Conservation (phyloP, 2,329 filamentous ascomycete genomes). For the Penicillium aurantiogriseum region DNA sequence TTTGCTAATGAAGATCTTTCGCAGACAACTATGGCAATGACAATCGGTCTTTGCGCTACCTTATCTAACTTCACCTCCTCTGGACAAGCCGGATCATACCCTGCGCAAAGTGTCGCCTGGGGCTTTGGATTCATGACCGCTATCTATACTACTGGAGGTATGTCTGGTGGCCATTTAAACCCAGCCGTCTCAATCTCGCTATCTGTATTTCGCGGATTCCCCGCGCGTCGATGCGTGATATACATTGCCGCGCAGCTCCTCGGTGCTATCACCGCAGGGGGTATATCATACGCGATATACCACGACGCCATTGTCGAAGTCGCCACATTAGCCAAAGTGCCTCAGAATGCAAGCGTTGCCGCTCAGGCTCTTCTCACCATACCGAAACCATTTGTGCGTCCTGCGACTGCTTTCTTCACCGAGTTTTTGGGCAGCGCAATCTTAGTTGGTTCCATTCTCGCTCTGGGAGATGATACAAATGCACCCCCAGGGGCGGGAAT, state of each 20-base stretch:
- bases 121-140: constrained; percentile 38
- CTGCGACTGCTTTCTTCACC: constrained; percentile 37
- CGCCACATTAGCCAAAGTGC: constrained; percentile 13
- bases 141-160: constrained; percentile 48
- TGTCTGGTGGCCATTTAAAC: constrained; percentile 52
- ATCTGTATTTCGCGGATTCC: constrained; percentile 37
- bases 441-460: constrained; percentile 33
- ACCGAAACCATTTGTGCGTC: constrained; percentile 27
- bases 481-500: constrained; percentile 46
- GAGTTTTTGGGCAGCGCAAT: constrained; percentile 39
- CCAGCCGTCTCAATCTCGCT: constrained; percentile 45
- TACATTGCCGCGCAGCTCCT: constrained; percentile 39
- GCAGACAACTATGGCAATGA: constrained; percentile 30
- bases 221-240: constrained; percentile 22
- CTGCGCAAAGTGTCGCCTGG: constrained; percentile 26
- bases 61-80: constrained; percentile 24
- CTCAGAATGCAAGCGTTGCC: constrained; percentile 19
- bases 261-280: constrained; percentile 35
- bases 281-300: constrained; percentile 38
- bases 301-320: constrained; percentile 33
- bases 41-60: constrained; percentile 29
- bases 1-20: not conserved
- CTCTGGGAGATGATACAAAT: constrained; percentile 45
- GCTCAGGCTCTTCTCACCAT: constrained; percentile 29
- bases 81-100: constrained; percentile 25